phyloP scores from a whole-genome alignment of 2,329 filamentous ascomycete genomes.

The Aureobasidium sp. region DNA sequence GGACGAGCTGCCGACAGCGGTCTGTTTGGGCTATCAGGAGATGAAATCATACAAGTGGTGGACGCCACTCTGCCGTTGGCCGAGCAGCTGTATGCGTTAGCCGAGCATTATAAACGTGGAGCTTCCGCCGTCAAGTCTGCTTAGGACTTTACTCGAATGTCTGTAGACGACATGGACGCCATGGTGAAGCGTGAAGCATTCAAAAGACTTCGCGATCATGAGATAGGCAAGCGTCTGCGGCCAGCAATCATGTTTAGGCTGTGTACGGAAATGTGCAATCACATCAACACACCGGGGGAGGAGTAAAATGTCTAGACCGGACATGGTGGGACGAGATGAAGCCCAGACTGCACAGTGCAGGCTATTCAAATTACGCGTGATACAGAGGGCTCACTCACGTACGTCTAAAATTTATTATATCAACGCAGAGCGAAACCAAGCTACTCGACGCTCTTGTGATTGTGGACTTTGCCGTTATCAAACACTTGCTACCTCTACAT shows the following conservation, averaged over 20 bases:
- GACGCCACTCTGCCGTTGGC: conserved; percentile 4
- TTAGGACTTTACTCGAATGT: conserved; percentile 9
- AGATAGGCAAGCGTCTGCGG: conserved; percentile 8
- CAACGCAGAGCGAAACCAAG: neutral
- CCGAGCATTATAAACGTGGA: conserved; percentile 2
- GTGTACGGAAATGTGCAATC: conserved; percentile 11
- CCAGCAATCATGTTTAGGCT: conserved; percentile 13
- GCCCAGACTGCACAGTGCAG: neutral
- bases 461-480: neutral
- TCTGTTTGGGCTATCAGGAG: conserved; percentile 14
- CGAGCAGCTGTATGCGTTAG: neutral
- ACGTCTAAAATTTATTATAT: neutral
- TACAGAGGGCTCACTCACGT: neutral
- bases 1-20: conserved; percentile 5
- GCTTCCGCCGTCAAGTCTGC: neutral
- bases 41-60: conserved; percentile 14
- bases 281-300: conserved; percentile 1
- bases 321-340: conserved; percentile 1
- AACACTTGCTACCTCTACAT: no score
- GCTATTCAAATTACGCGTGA: conserved; percentile 1
- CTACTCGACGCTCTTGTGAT: neutral
- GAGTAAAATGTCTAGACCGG: conserved; percentile 4
- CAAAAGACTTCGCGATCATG: neutral
- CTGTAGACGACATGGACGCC: conserved; percentile 9
- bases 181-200: conserved; percentile 8